Base-by-base conservation (phyloP, 352 stramenopile genomes). In the Phytophthora constricta region DNA sequence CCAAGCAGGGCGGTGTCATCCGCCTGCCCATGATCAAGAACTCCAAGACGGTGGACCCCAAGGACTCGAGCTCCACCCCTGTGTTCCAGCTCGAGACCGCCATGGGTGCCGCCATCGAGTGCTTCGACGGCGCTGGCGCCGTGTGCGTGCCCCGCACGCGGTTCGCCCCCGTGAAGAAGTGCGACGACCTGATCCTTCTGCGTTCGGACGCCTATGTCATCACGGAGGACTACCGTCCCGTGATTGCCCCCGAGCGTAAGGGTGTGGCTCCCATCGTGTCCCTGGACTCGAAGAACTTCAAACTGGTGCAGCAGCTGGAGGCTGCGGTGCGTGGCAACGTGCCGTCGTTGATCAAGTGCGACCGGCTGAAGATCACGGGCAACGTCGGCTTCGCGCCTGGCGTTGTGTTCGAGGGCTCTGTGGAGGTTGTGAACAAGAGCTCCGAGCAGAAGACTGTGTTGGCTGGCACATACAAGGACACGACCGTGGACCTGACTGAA, bases 141-240 rank as follows among this genome's bases (percentile, higher is more conserved):
- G 91, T 97, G 53, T 95, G 87, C 50, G 91, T 97, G 25, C 91
- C 91, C 0, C 91, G 91, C 62, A 95, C 85, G 31, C 91, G 91
- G 62, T 96, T 96, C 47, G 88, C 88, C 4, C 88, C 88, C n/a
- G 88, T 96, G 45, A 96, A 96, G 76, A 96, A 96, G 80, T 93
- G 88, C 54, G 86, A 95, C 62, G 88, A 96, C 57, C 65, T 96
- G 42, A 77, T 95, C 47, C 76, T 99, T 28, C 87, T 99, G 16
- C 95, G 97, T 61, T 99, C 95, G 77, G 97, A 99, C 77, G 97
- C 97, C 8, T 99, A 99, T 82, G 76, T 99, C 17, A 94, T 99
- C 65, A 98, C 94, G 48, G 90, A 98, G 52, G 89, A 98, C 73
- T 97, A 96, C 80, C 94, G 93, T 50, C 95, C 97, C 14, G 84